Percentiles rank a stretch among this genome's conserved stretches.
phyloP scores from a whole-genome alignment of 176 grass and related monocot genomes.

The Leersia perrieri region DNA sequence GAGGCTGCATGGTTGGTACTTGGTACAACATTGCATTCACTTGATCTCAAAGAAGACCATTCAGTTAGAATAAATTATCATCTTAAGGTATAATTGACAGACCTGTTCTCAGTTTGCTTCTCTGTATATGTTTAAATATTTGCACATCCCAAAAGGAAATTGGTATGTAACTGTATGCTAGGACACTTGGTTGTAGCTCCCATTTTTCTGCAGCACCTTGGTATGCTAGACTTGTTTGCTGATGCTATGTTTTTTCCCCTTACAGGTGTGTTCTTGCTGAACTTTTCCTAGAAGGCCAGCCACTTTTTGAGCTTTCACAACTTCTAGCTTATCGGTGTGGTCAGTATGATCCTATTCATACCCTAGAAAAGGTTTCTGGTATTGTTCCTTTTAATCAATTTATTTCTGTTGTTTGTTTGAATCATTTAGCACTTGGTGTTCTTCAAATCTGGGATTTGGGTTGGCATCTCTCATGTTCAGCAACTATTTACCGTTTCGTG shows the following conservation, averaged over 20 bases:
- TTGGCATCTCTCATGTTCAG: neutral
- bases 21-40: neutral
- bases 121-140: constrained; percentile 7
- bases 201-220: neutral
- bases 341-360: constrained; percentile 69
- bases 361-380: constrained; percentile 80
- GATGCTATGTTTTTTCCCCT: neutral
- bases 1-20: constrained; percentile 3
- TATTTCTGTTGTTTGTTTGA: neutral
- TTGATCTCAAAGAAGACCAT: too few species aligned
- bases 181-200: neutral
- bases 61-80: too few species aligned
- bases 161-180: too few species aligned
- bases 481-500: neutral
- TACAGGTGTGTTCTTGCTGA: constrained; percentile 99
- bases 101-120: too few species aligned
- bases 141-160: neutral
- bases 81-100: too few species aligned
- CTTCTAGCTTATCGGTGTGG: constrained; percentile 94
- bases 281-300: constrained; percentile 83
- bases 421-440: constrained; percentile 2
- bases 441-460: constrained; percentile 14
- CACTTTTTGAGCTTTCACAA: constrained; percentile 94
- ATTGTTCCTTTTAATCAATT: constrained; percentile 16
- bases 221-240: constrained; percentile 5